Percentiles rank a stretch among this genome's conserved stretches.
Evolutionary conservation across 768 basidiomycete species (phyloP).

Genomic region (Boletus rubescentipes): DNA sequence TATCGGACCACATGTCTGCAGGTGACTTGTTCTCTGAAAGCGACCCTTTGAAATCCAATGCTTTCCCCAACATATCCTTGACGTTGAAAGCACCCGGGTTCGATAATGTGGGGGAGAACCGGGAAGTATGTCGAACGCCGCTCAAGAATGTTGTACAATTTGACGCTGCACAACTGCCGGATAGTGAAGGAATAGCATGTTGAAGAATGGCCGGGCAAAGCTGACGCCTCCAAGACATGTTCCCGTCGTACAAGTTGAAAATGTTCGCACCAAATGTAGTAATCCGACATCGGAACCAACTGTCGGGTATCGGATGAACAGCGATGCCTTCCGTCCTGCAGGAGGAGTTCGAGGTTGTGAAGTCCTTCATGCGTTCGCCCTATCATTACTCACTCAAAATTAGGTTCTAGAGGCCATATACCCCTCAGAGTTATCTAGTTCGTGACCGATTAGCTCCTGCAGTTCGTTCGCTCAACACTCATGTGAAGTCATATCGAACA

Average conservation of each 20-base stretch:
- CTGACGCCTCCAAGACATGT: constrained; percentile 24
- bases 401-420: constrained; percentile 96
- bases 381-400: constrained; percentile 11
- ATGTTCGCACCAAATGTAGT: constrained; percentile 14
- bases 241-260: constrained; percentile 8
- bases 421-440: constrained; percentile 89
- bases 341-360: constrained; percentile 86
- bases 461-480: constrained; percentile 45
- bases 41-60: constrained; percentile 14
- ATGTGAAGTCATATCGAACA: constrained; percentile 79
- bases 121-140: constrained; percentile 11
- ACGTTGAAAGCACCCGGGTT: constrained; percentile 5
- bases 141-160: not conserved
- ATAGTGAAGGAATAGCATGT: constrained; percentile 1
- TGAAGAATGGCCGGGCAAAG: constrained; percentile 13
- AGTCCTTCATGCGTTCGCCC: constrained; percentile 7
- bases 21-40: constrained; percentile 23
- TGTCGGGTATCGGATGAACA: constrained; percentile 28
- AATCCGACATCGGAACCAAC: constrained; percentile 17
- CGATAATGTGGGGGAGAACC: constrained; percentile 4
- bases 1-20: constrained; percentile 39
- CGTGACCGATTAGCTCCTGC: constrained; percentile 43
- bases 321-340: constrained; percentile 62
- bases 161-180: not conserved
- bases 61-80: constrained; percentile 13